phyloP scores from a whole-genome alignment of 2,329 filamentous ascomycete species.

The Curvularia verruculosa region DNA sequence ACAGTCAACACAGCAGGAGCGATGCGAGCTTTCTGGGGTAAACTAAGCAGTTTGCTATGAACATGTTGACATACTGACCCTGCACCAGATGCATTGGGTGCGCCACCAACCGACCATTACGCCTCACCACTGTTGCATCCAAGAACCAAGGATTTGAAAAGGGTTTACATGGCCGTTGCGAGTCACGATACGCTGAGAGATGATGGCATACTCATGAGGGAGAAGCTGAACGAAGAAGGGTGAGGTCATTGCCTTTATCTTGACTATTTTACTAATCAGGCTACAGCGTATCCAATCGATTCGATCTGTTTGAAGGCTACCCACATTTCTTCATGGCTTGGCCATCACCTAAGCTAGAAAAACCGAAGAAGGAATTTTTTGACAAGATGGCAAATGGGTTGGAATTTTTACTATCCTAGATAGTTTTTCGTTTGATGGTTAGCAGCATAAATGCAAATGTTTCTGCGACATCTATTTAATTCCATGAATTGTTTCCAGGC shows the following conservation, averaged over 20 bases:
- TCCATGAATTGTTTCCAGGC: no score
- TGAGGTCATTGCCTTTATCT: constrained; percentile 13
- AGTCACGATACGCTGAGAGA: constrained; percentile 46
- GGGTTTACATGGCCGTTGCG: constrained; percentile 41
- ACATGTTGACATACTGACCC: neutral
- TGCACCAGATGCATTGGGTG: constrained; percentile 30
- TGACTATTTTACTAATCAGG: constrained; percentile 16
- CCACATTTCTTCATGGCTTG: constrained; percentile 48
- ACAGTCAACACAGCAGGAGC: constrained; percentile 47
- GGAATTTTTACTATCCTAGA: constrained; percentile 25
- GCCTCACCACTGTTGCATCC: constrained; percentile 41
- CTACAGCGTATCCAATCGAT: constrained; percentile 34
- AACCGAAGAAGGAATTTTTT: constrained; percentile 31
- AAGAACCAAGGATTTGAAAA: constrained; percentile 38
- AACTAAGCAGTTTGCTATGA: neutral
- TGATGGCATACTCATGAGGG: constrained; percentile 43
- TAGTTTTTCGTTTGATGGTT: neutral
- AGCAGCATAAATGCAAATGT: neutral
- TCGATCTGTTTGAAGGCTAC: constrained; percentile 46
- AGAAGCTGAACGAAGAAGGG: constrained; percentile 35
- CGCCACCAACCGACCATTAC: constrained; percentile 40
- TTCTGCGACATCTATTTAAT: neutral
- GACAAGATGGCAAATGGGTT: constrained; percentile 33
- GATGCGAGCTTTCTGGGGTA: constrained; percentile 46
- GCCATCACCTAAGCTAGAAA: constrained; percentile 39